These are phyloP conservation scores for Chaetomium globosum DNA, from an alignment of 2,329 filamentous ascomycete species.

Conservation along the genomic window DNA sequence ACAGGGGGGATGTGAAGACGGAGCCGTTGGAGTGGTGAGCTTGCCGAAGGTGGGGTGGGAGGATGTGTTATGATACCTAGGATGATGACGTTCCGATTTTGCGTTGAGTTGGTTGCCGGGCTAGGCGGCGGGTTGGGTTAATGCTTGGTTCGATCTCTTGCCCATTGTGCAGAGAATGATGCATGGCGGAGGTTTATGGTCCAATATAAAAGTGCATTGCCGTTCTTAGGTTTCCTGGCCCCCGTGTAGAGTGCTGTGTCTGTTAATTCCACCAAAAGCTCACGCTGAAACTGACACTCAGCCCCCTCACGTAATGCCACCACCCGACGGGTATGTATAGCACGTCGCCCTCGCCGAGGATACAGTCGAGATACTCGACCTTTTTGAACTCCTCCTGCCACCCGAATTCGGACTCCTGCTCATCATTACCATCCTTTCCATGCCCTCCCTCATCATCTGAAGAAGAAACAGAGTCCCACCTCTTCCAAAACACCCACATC, in stretches of 20 bases:
- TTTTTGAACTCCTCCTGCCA: constrained; percentile 53
- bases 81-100: constrained; percentile 1
- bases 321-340: constrained; percentile 90
- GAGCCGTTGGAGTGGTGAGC: constrained; percentile 78
- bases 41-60: not conserved
- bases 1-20: constrained; percentile 77
- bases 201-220: not conserved
- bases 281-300: constrained; percentile 88
- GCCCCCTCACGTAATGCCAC: constrained; percentile 94
- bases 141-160: constrained; percentile 5
- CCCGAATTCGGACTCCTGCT: constrained; percentile 28
- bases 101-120: not conserved
- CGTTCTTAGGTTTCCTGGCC: not conserved
- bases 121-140: not conserved
- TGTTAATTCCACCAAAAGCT: constrained; percentile 89
- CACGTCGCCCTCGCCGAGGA: constrained; percentile 79
- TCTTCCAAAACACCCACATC: constrained; percentile 75
- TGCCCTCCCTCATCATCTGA: not conserved
- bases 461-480: too few relatives aligned
- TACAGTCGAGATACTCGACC: constrained; percentile 71
- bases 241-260: not conserved
- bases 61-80: constrained; percentile 26
- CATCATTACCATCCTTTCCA: constrained; percentile 44
- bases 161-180: constrained; percentile 8
- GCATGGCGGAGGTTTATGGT: constrained; percentile 6